Evolutionary conservation across 768 basidiomycete species (phyloP).

Genomic region (Mycena polygramma): DNA sequence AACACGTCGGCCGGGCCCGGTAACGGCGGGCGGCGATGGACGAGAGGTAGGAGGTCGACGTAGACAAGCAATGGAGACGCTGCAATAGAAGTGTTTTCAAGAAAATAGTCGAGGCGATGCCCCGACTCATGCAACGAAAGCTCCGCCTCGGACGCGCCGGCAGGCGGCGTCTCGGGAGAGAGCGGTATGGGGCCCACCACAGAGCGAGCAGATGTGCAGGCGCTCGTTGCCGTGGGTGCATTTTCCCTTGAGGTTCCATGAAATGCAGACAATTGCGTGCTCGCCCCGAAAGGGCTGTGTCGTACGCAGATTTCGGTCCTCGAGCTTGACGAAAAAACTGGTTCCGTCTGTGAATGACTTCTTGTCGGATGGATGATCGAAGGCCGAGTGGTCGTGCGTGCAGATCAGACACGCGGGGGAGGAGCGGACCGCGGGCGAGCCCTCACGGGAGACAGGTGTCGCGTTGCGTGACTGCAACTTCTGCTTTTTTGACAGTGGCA

Average conservation of each 20-base stretch:
- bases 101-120: background rate
- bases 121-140: slow-evolving; percentile 18
- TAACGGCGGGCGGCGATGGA: background rate
- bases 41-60: background rate
- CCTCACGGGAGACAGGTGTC: background rate
- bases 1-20: background rate
- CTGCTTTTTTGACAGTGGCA: too few species aligned
- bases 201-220: slow-evolving; percentile 39
- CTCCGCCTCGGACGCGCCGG: slow-evolving; percentile 9
- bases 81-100: background rate
- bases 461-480: too few species aligned
- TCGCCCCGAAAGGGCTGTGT: slow-evolving; percentile 1
- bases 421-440: background rate
- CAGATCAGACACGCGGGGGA: slow-evolving; percentile 34
- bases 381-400: slow-evolving; percentile 8
- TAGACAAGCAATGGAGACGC: background rate
- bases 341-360: slow-evolving; percentile 25
- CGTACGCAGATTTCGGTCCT: slow-evolving; percentile 12
- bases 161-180: slow-evolving; percentile 30
- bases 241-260: slow-evolving; percentile 26
- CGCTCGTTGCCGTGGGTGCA: slow-evolving; percentile 19
- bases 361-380: background rate
- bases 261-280: slow-evolving; percentile 21
- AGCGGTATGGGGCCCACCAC: slow-evolving; percentile 37
- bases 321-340: slow-evolving; percentile 11